A percentile compares a stretch with the other conserved stretches of the same genome.
phyloP scores from a whole-genome alignment of 2,329 filamentous ascomycete species.

The Trichothecium roseum region DNA sequence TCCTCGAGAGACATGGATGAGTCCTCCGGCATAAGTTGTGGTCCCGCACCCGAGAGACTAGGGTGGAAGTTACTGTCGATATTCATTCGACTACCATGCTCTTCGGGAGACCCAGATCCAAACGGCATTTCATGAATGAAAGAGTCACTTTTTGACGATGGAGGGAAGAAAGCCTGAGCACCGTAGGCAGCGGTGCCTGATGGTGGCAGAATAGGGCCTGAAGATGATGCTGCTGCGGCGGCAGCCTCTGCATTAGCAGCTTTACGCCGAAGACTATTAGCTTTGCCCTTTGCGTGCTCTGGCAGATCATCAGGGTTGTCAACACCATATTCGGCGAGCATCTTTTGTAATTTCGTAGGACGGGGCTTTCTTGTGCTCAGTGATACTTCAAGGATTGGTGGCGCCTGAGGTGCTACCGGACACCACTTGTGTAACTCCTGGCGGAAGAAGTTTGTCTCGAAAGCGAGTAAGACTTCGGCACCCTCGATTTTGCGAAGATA shows the following conservation, averaged over 20 bases:
- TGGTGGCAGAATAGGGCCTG: conserved; percentile 11
- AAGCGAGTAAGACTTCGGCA: conserved; percentile 81
- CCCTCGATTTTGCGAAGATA: conserved; percentile 96
- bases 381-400: conserved; percentile 77
- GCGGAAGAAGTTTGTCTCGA: conserved; percentile 96
- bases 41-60: conserved; percentile 31
- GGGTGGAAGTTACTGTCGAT: conserved; percentile 29
- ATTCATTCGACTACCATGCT: conserved; percentile 21
- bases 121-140: background rate
- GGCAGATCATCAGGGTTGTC: conserved; percentile 86
- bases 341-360: conserved; percentile 92
- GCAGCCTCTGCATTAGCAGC: conserved; percentile 48
- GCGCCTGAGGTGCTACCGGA: conserved; percentile 76
- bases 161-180: conserved; percentile 14
- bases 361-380: conserved; percentile 90
- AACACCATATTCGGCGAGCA: conserved; percentile 80
- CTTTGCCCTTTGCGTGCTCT: conserved; percentile 69
- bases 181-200: conserved; percentile 13
- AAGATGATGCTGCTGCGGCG: conserved; percentile 17
- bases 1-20: conserved; percentile 36
- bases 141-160: conserved; percentile 5
- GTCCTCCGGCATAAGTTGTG: conserved; percentile 29
- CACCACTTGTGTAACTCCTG: conserved; percentile 94
- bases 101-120: background rate
- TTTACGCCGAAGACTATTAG: conserved; percentile 63